These are phyloP conservation scores for Microsporum ferrugineum DNA, from an alignment of 2,329 filamentous ascomycete species.

Conservation along the genomic window DNA sequence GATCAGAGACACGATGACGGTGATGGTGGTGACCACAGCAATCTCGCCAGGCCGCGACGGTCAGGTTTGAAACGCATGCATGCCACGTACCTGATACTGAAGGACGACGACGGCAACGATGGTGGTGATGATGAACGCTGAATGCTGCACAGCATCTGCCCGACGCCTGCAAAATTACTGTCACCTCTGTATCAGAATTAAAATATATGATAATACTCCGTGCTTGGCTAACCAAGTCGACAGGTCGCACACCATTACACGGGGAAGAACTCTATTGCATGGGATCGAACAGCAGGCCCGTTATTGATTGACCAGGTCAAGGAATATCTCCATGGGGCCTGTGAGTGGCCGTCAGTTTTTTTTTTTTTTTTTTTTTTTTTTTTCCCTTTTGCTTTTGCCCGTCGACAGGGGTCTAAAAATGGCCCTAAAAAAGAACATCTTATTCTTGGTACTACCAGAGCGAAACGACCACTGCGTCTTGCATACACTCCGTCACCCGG, in stretches of 20 bases:
- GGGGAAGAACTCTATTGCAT: background rate
- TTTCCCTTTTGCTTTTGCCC: background rate
- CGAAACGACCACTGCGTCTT: background rate
- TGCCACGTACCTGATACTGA: background rate
- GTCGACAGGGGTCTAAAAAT: background rate
- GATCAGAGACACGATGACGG: background rate
- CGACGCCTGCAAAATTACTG: background rate
- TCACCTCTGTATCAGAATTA: background rate
- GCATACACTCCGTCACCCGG: background rate
- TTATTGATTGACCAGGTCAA: background rate
- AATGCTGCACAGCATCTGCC: constrained; percentile 1
- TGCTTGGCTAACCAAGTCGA: background rate
- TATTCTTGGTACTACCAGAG: background rate
- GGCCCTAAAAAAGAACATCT: background rate
- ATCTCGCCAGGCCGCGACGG: background rate
- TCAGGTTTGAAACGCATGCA: background rate
- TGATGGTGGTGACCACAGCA: background rate
- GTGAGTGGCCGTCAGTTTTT: background rate
- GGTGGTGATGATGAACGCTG: background rate
- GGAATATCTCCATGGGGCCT: background rate
- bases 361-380: background rate
- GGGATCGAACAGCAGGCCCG: background rate
- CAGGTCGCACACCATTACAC: constrained; percentile 2
- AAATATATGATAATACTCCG: background rate
- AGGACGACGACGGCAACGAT: background rate